Conservation (phyloP, 2,329 filamentous ascomycete species). For the Knoxdaviesia proteae region DNA sequence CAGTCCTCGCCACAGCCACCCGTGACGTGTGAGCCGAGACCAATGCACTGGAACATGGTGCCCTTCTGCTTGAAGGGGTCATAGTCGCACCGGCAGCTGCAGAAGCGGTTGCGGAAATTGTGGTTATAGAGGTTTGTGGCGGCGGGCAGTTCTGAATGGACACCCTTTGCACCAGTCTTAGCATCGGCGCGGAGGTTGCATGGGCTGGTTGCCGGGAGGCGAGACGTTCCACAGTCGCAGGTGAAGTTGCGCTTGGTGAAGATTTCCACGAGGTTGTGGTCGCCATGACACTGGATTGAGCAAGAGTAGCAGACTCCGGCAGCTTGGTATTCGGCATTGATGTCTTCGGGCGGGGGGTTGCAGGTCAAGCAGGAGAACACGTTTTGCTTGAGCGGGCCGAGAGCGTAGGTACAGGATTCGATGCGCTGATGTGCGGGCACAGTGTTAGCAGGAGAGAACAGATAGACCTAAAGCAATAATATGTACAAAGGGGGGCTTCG, state of each 20-base stretch:
- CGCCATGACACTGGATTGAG: constrained; percentile 89
- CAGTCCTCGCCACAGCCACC: constrained; percentile 93
- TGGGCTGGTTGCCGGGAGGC: constrained; percentile 46
- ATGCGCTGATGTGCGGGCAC: constrained; percentile 47
- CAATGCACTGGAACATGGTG: constrained; percentile 95
- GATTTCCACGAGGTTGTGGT: constrained; percentile 84
- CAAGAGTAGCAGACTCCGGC: constrained; percentile 93
- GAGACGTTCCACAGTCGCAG: constrained; percentile 85
- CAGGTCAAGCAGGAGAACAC: constrained; percentile 90
- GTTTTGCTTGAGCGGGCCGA: constrained; percentile 70
- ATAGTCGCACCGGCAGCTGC: constrained; percentile 73
- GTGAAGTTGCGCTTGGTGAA: constrained; percentile 91
- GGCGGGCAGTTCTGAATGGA: constrained; percentile 54
- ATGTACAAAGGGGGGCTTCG: neutral
- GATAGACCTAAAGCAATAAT: neutral
- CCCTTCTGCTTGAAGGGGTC: constrained; percentile 77
- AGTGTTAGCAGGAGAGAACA: neutral
- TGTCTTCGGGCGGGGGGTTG: constrained; percentile 54
- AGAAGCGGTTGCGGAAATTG: constrained; percentile 87
- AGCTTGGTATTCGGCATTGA: constrained; percentile 29
- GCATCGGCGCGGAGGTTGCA: constrained; percentile 59
- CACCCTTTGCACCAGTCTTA: constrained; percentile 50
- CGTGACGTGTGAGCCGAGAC: constrained; percentile 56
- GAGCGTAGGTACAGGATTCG: constrained; percentile 75
- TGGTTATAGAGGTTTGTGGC: constrained; percentile 78